Evolutionary conservation across 805 yeast genomes (phyloP).

Genomic region (Starmerella khaoyaiensis): DNA sequence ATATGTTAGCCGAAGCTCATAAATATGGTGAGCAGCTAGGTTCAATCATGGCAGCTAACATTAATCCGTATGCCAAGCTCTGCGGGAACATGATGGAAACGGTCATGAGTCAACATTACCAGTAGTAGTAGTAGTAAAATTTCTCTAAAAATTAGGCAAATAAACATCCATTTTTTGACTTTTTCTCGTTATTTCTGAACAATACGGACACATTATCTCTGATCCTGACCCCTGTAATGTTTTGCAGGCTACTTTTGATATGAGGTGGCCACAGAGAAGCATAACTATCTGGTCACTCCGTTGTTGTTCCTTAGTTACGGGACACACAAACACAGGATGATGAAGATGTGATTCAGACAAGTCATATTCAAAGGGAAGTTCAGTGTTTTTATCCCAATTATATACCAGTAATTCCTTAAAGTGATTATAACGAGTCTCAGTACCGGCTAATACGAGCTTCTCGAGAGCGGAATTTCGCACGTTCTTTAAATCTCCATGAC

Average conservation of each 20-base stretch:
- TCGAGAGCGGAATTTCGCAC: background rate
- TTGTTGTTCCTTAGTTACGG: slow-evolving; percentile 1
- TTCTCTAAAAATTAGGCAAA: background rate
- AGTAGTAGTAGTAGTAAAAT: background rate
- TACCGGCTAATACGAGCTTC: background rate
- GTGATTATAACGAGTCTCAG: background rate
- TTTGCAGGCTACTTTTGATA: slow-evolving; percentile 1
- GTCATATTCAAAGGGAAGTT: background rate
- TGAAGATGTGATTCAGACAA: background rate
- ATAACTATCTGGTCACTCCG: background rate
- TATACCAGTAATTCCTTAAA: background rate
- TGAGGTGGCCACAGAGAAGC: slow-evolving; percentile 2
- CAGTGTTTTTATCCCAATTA: background rate
- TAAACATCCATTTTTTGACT: background rate
- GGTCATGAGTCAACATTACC: slow-evolving; percentile 1
- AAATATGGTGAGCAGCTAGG: slow-evolving; percentile 26
- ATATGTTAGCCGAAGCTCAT: slow-evolving; percentile 23
- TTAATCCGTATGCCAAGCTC: slow-evolving; percentile 28
- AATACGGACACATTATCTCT: background rate
- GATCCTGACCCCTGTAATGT: background rate
- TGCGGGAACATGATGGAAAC: slow-evolving; percentile 27
- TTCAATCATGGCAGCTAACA: slow-evolving; percentile 20
- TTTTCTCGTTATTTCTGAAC: background rate
- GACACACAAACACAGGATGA: slow-evolving; percentile 2
- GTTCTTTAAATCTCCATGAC: background rate